These are phyloP conservation scores for Nannochloropsis granulata DNA, from an alignment of 108 stramenopile genomes.

Conservation along the genomic window DNA sequence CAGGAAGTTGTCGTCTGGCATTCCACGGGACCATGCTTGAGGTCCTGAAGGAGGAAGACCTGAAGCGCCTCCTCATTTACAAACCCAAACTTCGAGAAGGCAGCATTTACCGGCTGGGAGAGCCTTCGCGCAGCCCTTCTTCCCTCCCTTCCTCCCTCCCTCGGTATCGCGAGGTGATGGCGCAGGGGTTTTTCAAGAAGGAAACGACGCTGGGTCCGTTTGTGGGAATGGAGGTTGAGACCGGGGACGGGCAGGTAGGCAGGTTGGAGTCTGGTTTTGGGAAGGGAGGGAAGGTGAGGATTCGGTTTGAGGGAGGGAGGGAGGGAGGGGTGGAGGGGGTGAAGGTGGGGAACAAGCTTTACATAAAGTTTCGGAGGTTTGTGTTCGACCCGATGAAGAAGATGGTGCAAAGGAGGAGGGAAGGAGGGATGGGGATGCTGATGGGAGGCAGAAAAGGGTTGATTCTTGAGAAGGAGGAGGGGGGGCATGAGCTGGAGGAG, in stretches of 20 bases:
- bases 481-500: neutral
- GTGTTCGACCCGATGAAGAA: neutral
- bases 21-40: neutral
- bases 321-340: neutral
- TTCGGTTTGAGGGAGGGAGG: neutral
- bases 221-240: conserved; percentile 15
- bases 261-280: conserved; percentile 20
- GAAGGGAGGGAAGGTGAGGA: neutral
- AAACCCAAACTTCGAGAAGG: neutral
- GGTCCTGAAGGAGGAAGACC: neutral
- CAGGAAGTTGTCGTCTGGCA: neutral
- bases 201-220: conserved; percentile 16
- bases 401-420: conserved; percentile 5
- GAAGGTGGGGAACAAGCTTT: conserved; percentile 15
- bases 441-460: neutral
- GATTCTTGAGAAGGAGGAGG: neutral
- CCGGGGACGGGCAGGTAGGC: conserved; percentile 18
- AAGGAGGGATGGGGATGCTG: neutral
- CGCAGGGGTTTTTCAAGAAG: conserved; percentile 15
- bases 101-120: neutral
- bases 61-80: neutral
- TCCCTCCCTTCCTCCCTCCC: neutral
- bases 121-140: neutral
- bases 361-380: conserved; percentile 7
- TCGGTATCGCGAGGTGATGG: conserved; percentile 3